Conservation (phyloP, 2,329 filamentous ascomycete genomes). For the Xylariaceae sp. region DNA sequence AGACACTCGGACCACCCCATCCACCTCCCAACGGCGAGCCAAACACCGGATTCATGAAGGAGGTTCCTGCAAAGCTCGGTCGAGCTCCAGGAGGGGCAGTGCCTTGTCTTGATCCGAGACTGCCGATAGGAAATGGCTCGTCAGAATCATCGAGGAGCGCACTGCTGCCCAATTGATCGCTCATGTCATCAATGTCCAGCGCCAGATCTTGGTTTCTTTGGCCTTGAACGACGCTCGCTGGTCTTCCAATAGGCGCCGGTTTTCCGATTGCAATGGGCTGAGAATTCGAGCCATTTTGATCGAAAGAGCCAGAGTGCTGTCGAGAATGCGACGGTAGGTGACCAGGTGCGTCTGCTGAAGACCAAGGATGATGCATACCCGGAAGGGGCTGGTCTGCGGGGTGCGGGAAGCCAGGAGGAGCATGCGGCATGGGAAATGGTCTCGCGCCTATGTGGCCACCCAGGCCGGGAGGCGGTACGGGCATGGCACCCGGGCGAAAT, state of each 20-base stretch:
- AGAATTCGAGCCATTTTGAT: constrained; percentile 32
- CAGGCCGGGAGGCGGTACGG: constrained; percentile 48
- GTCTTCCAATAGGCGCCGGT: constrained; percentile 83
- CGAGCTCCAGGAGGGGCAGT: constrained; percentile 49
- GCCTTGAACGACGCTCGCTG: constrained; percentile 65
- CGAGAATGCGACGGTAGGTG: constrained; percentile 60
- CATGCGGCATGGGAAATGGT: constrained; percentile 38
- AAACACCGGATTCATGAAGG: constrained; percentile 39
- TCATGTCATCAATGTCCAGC: constrained; percentile 65
- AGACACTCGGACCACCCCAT: constrained; percentile 38
- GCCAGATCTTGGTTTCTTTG: constrained; percentile 36
- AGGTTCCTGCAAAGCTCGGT: constrained; percentile 36
- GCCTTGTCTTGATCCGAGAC: constrained; percentile 34
- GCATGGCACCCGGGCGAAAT: constrained; percentile 45
- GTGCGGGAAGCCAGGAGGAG: constrained; percentile 52
- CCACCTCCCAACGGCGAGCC: constrained; percentile 20
- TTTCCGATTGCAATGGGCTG: constrained; percentile 73
- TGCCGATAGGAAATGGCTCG: constrained; percentile 42
- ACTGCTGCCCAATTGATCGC: constrained; percentile 82
- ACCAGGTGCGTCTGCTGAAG: constrained; percentile 26
- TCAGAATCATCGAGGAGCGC: constrained; percentile 76
- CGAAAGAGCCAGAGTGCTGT: constrained; percentile 66
- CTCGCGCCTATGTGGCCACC: constrained; percentile 37
- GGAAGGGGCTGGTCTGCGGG: constrained; percentile 35
- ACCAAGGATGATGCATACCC: constrained; percentile 36